phyloP scores from a whole-genome alignment of 306 rosid genomes.

The Dryas alaskensis region DNA sequence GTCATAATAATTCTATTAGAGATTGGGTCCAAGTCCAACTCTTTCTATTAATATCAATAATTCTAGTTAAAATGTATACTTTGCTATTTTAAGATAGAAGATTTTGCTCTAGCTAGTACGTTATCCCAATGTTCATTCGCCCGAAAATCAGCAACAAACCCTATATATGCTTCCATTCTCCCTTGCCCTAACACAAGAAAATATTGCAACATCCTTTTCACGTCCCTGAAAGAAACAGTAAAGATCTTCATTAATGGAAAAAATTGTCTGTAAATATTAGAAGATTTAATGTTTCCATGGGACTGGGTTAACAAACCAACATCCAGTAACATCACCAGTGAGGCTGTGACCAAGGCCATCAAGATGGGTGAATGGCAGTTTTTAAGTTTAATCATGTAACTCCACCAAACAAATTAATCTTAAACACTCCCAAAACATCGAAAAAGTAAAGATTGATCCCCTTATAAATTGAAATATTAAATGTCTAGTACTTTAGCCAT shows the following conservation, averaged over 20 bases:
- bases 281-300: no score
- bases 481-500: neutral
- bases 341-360: no score
- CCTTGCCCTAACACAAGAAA: slow-evolving; percentile 92
- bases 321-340: no score
- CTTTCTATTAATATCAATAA: neutral
- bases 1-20: neutral
- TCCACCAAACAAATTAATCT: neutral
- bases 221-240: slow-evolving; percentile 60
- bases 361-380: no score
- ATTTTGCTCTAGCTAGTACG: slow-evolving; percentile 72
- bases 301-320: no score
- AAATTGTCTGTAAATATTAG: no score
- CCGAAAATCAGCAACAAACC: slow-evolving; percentile 72
- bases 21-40: neutral
- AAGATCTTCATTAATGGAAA: neutral
- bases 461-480: slow-evolving; percentile 1
- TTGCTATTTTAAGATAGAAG: slow-evolving; percentile 44
- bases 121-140: slow-evolving; percentile 94
- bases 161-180: slow-evolving; percentile 50
- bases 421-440: neutral
- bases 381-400: no score
- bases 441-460: neutral
- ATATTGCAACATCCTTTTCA: slow-evolving; percentile 82
- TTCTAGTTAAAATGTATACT: no score